Base-by-base conservation (phyloP, 2,329 filamentous ascomycete species). In the Aureobasidium zeae region DNA sequence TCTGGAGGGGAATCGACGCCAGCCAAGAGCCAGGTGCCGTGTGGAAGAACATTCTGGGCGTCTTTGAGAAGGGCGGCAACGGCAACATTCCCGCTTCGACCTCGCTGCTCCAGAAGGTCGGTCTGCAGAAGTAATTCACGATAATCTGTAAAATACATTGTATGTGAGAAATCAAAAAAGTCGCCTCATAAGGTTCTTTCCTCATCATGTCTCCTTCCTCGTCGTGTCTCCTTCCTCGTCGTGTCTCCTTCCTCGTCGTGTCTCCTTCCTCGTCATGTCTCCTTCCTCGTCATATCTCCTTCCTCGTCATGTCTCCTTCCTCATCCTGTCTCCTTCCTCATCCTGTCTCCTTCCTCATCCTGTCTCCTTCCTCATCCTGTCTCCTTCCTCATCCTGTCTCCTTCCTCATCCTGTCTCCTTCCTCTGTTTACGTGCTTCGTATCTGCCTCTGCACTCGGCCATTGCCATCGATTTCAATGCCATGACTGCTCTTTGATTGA, bases 1-100 rank as follows among this genome's bases (percentile, higher is more conserved):
- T 98, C 73, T 98, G 91, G 91, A 83, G 82, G 66, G 83, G 83
- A 51, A 78, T 98, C 57, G 91, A 98, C 64, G 91, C 91, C 52
- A 93, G 85, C 72, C 87, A 98, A 73, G 82, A 94, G 69, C 91
- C 91, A 15, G 85, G 86, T 35, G 81, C 88, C 66, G 91, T 98
- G 50, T 98, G 91, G 91, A 88, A 86, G 74, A 86, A 81, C 64
- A 71, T 98, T 64, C 72, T 96, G 51, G 77, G 79, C 58, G 81
- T 95, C 57, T 89, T 98, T 61, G 73, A 77, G 56, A 63, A 63
- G 52, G 57, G 62, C 21, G 52, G 57, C 41, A 56, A 62, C 43
- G 60, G 61, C 22, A 60, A 59, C 45, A 34, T 43, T 20, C 20
- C 37, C 11, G 58, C 58, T 36, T 58, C 58, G 33, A 62, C 63